A percentile compares a stretch with the other conserved stretches of the same genome.
Evolutionary conservation across 2,329 filamentous ascomycete genomes (phyloP).

Genomic region (Paracoccidioides lutzii): DNA sequence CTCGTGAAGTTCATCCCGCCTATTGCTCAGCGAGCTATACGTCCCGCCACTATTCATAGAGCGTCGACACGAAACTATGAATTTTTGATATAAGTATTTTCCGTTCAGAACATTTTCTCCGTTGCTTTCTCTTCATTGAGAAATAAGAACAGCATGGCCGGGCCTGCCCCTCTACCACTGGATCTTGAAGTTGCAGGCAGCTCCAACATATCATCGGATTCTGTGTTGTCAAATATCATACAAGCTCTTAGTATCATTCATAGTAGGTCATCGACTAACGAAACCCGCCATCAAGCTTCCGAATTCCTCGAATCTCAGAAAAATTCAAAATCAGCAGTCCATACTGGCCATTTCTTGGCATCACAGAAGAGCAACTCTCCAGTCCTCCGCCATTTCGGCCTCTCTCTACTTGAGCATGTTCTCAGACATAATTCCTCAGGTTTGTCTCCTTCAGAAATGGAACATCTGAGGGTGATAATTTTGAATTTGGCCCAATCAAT

Average conservation of each 20-base stretch:
- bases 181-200: constrained; percentile 1
- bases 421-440: constrained; percentile 74
- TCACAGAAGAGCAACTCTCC: constrained; percentile 61
- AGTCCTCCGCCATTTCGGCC: constrained; percentile 81
- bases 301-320: constrained; percentile 79
- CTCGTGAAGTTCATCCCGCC: not conserved
- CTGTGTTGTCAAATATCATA: constrained; percentile 43
- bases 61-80: not conserved
- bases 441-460: constrained; percentile 55
- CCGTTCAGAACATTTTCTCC: not conserved
- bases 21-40: not conserved
- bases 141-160: constrained; percentile 6
- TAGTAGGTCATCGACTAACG: constrained; percentile 65
- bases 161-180: not conserved
- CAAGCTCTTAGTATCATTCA: constrained; percentile 82
- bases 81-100: not conserved
- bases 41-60: not conserved
- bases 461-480: constrained; percentile 60
- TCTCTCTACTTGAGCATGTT: constrained; percentile 81
- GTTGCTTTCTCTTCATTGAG: not conserved
- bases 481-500: constrained; percentile 63
- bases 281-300: constrained; percentile 69
- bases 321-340: constrained; percentile 61
- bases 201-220: constrained; percentile 3
- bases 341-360: constrained; percentile 73